Evolutionary conservation across 2,329 filamentous ascomycete species (phyloP).

Genomic region (Apiospora malaysiana): DNA sequence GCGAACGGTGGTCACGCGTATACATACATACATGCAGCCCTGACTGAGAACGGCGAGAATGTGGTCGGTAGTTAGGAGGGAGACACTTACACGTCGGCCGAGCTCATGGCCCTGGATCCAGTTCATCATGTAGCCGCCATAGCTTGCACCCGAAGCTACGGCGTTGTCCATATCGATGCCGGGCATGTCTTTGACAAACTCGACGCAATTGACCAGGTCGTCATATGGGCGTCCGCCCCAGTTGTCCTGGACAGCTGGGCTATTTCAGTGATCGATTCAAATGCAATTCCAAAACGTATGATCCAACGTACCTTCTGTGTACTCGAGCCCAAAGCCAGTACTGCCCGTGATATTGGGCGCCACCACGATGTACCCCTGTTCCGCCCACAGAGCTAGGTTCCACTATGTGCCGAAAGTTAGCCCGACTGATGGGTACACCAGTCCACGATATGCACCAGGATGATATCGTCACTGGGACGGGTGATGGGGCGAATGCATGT

Average conservation of each 20-base stretch:
- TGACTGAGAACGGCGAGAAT: no score
- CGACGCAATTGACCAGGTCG: constrained; percentile 60
- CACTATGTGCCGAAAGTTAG: constrained; percentile 41
- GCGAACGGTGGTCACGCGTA: no score
- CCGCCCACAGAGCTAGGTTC: constrained; percentile 62
- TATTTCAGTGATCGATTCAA: constrained; percentile 30
- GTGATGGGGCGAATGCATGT: not conserved
- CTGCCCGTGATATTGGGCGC: constrained; percentile 65
- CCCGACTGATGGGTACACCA: not conserved
- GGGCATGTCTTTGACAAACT: constrained; percentile 54
- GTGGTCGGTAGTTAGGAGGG: no score
- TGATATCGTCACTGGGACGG: not conserved
- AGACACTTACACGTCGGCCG: constrained; percentile 50
- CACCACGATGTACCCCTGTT: constrained; percentile 66
- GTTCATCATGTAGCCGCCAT: constrained; percentile 66
- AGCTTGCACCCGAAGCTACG: constrained; percentile 58
- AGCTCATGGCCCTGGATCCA: constrained; percentile 62
- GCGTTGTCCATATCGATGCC: constrained; percentile 60
- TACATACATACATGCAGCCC: no score
- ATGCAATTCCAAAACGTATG: not conserved
- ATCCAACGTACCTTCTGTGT: constrained; percentile 36
- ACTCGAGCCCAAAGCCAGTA: constrained; percentile 57
- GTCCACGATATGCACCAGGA: not conserved
- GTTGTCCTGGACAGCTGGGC: constrained; percentile 51
- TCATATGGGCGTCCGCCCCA: constrained; percentile 62